A percentile compares a stretch with the other conserved stretches of the same genome.
These are phyloP conservation scores for Rhododendron mucronatum DNA, from an alignment of 148 eudicot species.

Conservation along the genomic window DNA sequence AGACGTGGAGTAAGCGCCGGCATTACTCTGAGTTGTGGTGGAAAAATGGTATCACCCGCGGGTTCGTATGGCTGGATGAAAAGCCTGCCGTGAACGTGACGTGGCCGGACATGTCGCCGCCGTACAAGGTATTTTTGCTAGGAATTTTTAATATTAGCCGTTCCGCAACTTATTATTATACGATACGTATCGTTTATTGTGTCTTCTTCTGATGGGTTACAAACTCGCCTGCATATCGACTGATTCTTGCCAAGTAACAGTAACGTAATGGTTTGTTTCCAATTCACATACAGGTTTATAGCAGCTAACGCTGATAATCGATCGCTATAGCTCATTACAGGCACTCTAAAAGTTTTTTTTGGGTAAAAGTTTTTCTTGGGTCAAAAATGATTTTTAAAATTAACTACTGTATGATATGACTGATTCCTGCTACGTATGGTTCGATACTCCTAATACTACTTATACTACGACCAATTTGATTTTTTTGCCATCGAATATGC, in stretches of 20 bases:
- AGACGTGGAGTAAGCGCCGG: constrained; percentile 34
- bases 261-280: too few species aligned
- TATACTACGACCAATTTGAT: neutral
- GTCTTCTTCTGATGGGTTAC: neutral
- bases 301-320: too few species aligned
- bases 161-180: rapidly evolving
- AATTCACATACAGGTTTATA: too few species aligned
- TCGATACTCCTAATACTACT: neutral
- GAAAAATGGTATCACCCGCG: constrained; percentile 30
- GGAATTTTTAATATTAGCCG: neutral
- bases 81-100: neutral
- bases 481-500: neutral
- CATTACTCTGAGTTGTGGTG: constrained; percentile 40
- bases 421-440: neutral
- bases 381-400: neutral
- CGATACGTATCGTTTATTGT: neutral
- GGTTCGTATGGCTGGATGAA: constrained; percentile 45
- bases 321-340: neutral
- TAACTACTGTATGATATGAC: neutral
- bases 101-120: constrained; percentile 38
- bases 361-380: too few species aligned
- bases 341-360: neutral
- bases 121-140: constrained; percentile 11
- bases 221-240: too few species aligned
- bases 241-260: too few species aligned